phyloP scores from a whole-genome alignment of 2,329 filamentous ascomycete genomes.

The Epichloe festucae region DNA sequence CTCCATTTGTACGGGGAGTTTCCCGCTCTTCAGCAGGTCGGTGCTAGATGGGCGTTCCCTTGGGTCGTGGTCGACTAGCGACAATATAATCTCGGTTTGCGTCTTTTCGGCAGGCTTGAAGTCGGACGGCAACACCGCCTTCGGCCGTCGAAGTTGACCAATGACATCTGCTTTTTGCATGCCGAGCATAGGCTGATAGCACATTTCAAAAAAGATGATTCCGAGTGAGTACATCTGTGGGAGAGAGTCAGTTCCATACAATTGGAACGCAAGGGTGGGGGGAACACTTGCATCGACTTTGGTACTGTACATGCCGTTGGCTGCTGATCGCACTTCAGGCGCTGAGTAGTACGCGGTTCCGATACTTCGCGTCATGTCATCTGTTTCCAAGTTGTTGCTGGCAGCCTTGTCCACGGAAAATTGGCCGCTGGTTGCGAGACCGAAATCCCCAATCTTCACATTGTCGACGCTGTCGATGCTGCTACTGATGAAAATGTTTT shows the following conservation, averaged over 20 bases:
- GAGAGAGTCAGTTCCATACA: background rate
- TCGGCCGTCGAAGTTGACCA: slow-evolving; percentile 52
- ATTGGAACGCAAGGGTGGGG: background rate
- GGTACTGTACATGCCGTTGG: slow-evolving; percentile 67
- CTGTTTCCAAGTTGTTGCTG: slow-evolving; percentile 29
- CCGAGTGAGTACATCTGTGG: slow-evolving; percentile 83
- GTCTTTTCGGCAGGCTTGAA: slow-evolving; percentile 59
- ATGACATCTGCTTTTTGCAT: slow-evolving; percentile 55
- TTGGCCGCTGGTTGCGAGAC: slow-evolving; percentile 80
- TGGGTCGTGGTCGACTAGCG: slow-evolving; percentile 70
- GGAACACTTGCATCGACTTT: slow-evolving; percentile 66
- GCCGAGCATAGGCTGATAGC: slow-evolving; percentile 52
- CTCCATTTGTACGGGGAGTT: slow-evolving; percentile 82
- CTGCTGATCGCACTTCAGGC: slow-evolving; percentile 71
- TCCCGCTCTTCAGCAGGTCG: slow-evolving; percentile 73
- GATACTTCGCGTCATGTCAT: slow-evolving; percentile 58
- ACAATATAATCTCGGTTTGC: slow-evolving; percentile 66
- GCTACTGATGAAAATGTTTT: slow-evolving; percentile 81
- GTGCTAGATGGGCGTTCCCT: slow-evolving; percentile 69
- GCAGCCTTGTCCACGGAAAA: slow-evolving; percentile 47
- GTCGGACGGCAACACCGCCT: slow-evolving; percentile 56
- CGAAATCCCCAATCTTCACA: slow-evolving; percentile 94
- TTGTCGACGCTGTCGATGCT: slow-evolving; percentile 65
- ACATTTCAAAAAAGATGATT: slow-evolving; percentile 99
- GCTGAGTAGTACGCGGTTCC: slow-evolving; percentile 85